Percentiles rank a stretch among this genome's conserved stretches.
These are phyloP conservation scores for Tubosaeta sp. DNA, from an alignment of 768 basidiomycete genomes.

Conservation along the genomic window DNA sequence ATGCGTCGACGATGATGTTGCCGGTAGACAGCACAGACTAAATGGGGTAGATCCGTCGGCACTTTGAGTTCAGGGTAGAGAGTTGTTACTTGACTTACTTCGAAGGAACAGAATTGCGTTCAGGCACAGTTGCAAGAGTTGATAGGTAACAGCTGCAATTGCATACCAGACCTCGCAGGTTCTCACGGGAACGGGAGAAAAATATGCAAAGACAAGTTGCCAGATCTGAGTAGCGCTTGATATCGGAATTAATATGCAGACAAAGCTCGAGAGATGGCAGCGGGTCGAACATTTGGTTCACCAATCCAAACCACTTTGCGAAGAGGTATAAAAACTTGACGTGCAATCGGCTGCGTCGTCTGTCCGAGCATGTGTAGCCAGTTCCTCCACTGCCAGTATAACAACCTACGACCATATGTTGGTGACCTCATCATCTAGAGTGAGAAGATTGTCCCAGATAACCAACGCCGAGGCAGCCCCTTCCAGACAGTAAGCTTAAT, in stretches of 20 bases:
- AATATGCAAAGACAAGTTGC: not conserved
- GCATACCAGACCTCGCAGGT: slow-evolving; percentile 3
- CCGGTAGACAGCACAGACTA: slow-evolving; percentile 17
- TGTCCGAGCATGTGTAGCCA: not conserved
- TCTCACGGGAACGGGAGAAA: not conserved
- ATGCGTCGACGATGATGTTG: not conserved
- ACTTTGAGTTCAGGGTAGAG: not conserved
- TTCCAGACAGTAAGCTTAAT: slow-evolving; percentile 4
- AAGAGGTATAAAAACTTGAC: slow-evolving; percentile 22
- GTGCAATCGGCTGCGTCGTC: slow-evolving; percentile 3
- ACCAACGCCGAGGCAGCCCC: slow-evolving; percentile 8
- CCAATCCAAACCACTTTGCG: slow-evolving; percentile 21
- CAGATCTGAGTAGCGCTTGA: slow-evolving; percentile 4
- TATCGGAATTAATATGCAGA: slow-evolving; percentile 1
- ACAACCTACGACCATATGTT: slow-evolving; percentile 22
- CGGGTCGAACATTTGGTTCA: slow-evolving; percentile 10
- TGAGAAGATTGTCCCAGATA: slow-evolving; percentile 16
- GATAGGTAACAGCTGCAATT: slow-evolving; percentile 3
- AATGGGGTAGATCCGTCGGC: not conserved
- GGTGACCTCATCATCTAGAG: slow-evolving; percentile 13
- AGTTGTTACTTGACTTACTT: slow-evolving; percentile 10
- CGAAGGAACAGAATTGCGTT: slow-evolving; percentile 15
- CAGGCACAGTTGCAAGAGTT: slow-evolving; percentile 12
- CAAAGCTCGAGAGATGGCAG: not conserved
- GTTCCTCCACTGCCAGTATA: not conserved